These are phyloP conservation scores for Saturnispora sanitii DNA, from an alignment of 805 yeast genomes.

Conservation along the genomic window DNA sequence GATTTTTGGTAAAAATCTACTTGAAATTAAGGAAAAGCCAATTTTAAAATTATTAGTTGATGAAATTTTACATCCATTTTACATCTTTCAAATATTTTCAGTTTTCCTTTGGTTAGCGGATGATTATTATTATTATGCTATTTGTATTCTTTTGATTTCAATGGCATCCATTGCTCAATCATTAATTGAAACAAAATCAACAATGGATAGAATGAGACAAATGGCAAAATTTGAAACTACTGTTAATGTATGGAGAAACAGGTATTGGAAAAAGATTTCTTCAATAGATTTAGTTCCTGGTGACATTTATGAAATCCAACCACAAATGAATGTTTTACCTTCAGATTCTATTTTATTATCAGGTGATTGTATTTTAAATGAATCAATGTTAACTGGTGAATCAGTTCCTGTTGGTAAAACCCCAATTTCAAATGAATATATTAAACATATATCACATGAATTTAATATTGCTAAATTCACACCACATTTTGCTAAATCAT, in stretches of 20 bases:
- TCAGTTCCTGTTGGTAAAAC: constrained; percentile 90
- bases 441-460: constrained; percentile 47
- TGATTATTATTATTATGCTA: constrained; percentile 87
- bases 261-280: constrained; percentile 76
- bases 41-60: constrained; percentile 57
- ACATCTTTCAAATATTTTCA: constrained; percentile 88
- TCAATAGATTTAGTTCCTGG: constrained; percentile 89
- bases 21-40: constrained; percentile 69
- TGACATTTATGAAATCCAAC: constrained; percentile 88
- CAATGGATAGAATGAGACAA: constrained; percentile 60
- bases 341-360: constrained; percentile 81
- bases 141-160: constrained; percentile 83
- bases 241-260: constrained; percentile 84
- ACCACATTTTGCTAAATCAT: constrained; percentile 60
- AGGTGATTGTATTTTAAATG: constrained; percentile 96
- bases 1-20: constrained; percentile 71
- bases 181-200: constrained; percentile 72
- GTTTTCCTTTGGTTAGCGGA: constrained; percentile 87
- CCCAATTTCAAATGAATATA: constrained; percentile 53
- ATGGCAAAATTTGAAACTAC: constrained; percentile 70
- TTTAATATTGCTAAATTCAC: constrained; percentile 48
- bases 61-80: constrained; percentile 92
- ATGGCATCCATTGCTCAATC: constrained; percentile 71
- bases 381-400: constrained; percentile 96
- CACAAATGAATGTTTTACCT: constrained; percentile 63